Conservation (phyloP, 768 basidiomycete genomes). For the Arthromyces matolae region DNA sequence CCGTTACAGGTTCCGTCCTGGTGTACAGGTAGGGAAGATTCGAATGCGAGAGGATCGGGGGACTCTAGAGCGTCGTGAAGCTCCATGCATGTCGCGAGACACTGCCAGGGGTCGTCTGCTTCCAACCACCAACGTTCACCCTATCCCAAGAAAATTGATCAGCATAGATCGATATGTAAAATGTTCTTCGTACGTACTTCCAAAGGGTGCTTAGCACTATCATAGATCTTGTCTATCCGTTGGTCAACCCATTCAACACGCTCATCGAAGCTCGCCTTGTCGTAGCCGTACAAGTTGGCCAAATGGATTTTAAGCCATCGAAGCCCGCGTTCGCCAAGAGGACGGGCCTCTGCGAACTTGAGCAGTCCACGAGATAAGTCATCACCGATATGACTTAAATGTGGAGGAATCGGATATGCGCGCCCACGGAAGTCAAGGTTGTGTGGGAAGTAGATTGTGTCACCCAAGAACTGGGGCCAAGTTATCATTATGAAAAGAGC, state of each 20-base stretch:
- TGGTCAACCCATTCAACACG: constrained; percentile 77
- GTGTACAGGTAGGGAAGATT: constrained; percentile 83
- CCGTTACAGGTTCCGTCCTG: constrained; percentile 99
- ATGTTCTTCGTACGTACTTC: constrained; percentile 44
- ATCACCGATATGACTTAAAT: constrained; percentile 93
- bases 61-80: constrained; percentile 77
- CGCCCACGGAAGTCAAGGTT: constrained; percentile 97
- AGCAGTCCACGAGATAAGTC: constrained; percentile 88
- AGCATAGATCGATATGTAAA: neutral
- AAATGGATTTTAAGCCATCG: constrained; percentile 96
- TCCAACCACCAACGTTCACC: constrained; percentile 84
- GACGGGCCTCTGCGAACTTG: constrained; percentile 73
- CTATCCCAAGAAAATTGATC: constrained; percentile 26
- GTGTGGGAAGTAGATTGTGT: constrained; percentile 89
- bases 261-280: constrained; percentile 93
- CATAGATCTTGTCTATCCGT: constrained; percentile 72
- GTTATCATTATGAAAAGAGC: neutral
- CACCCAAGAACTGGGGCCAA: constrained; percentile 67
- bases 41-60: constrained; percentile 55
- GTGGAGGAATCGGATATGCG: constrained; percentile 94
- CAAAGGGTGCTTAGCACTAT: constrained; percentile 79
- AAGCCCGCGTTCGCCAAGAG: constrained; percentile 79
- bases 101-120: constrained; percentile 98
- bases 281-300: constrained; percentile 89
- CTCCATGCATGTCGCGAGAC: constrained; percentile 89